These are phyloP conservation scores for Neoascochyta sp. DNA, from an alignment of 2,329 filamentous ascomycete species.

Conservation along the genomic window DNA sequence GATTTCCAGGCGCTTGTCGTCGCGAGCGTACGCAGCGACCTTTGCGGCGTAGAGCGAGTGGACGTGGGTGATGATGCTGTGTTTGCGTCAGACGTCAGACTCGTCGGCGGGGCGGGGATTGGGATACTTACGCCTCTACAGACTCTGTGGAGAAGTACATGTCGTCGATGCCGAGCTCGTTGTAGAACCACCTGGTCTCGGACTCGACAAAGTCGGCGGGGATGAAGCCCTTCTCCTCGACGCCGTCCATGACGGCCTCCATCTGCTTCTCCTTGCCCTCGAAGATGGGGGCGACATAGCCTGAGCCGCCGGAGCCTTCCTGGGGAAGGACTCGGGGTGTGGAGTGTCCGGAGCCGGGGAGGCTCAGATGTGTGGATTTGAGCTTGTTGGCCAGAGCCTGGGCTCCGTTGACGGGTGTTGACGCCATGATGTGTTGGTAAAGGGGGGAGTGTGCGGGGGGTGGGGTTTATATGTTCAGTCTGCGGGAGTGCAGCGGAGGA, in stretches of 20 bases:
- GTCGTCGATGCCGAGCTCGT: conserved; percentile 94
- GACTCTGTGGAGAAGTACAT: conserved; percentile 94
- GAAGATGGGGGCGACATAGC: conserved; percentile 92
- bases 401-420: conserved; percentile 31
- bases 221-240: conserved; percentile 79
- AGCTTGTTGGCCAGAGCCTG: conserved; percentile 49
- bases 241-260: conserved; percentile 73
- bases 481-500: conserved; percentile 1
- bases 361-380: conserved; percentile 79
- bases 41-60: conserved; percentile 96
- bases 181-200: conserved; percentile 96
- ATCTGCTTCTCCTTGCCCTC: conserved; percentile 91
- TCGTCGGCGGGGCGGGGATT: neutral
- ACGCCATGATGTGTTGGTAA: conserved; percentile 25
- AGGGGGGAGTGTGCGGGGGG: conserved; percentile 4
- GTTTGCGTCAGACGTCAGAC: conserved; percentile 15
- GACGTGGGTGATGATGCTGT: conserved; percentile 79
- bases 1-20: conserved; percentile 93
- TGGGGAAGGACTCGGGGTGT: conserved; percentile 73
- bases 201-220: conserved; percentile 76
- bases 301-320: conserved; percentile 71
- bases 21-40: conserved; percentile 85
- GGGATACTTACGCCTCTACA: conserved; percentile 57
- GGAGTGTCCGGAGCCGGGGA: conserved; percentile 56
- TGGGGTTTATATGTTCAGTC: conserved; percentile 1